phyloP scores from a whole-genome alignment of 179 eudicot species.

The Camellia oleifera region DNA sequence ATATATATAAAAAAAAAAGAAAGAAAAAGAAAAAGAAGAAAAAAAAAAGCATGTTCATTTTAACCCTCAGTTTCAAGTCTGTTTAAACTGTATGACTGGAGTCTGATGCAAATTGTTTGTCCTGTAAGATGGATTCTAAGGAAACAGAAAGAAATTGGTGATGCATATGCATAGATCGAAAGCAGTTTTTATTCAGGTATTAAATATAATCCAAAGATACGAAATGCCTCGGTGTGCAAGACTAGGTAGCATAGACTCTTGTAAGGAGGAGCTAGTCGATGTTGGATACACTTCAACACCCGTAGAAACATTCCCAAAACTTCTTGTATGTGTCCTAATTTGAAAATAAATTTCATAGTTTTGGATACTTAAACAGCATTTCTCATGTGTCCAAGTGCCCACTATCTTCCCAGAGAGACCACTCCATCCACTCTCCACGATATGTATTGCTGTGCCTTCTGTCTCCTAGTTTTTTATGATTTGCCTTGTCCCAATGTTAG shows the following conservation, averaged over 20 bases:
- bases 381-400: background rate
- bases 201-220: background rate
- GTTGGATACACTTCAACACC: background rate
- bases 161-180: background rate
- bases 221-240: conserved; percentile 2
- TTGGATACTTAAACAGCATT: background rate
- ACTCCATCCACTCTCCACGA: no score
- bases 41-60: no score
- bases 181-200: background rate
- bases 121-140: background rate
- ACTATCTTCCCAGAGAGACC: no score
- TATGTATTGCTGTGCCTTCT: background rate
- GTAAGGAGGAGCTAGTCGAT: conserved; percentile 2
- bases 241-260: background rate
- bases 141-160: background rate
- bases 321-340: background rate
- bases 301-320: background rate
- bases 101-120: background rate
- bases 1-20: no score
- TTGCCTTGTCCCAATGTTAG: background rate
- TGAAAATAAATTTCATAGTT: background rate
- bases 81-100: background rate
- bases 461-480: background rate
- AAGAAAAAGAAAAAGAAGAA: no score
- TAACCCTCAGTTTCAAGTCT: background rate